phyloP scores from a whole-genome alignment of 2,329 filamentous ascomycete species.

The Penicillium decumbens region DNA sequence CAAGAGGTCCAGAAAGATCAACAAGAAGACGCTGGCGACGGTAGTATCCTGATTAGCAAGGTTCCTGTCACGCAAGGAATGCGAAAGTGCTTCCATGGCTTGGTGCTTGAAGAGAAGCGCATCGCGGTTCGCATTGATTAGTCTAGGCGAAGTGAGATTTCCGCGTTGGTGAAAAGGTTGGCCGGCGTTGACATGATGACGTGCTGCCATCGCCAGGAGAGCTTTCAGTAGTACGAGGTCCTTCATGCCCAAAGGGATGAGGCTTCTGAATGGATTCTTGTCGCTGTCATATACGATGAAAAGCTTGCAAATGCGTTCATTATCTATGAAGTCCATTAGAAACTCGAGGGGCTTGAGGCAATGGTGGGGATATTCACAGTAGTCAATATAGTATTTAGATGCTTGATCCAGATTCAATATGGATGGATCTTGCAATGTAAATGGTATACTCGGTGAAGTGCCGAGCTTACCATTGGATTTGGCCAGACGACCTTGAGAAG shows the following conservation, averaged over 20 bases:
- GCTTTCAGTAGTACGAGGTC: constrained; percentile 30
- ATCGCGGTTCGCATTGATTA: constrained; percentile 23
- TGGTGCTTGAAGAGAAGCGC: constrained; percentile 34
- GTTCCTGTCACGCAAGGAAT: constrained; percentile 13
- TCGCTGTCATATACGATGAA: constrained; percentile 35
- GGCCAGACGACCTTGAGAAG: neutral
- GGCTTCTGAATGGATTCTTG: constrained; percentile 31
- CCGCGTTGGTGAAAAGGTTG: constrained; percentile 21
- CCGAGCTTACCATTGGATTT: neutral
- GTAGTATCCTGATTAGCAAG: constrained; percentile 25
- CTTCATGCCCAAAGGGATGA: constrained; percentile 30
- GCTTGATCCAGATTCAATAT: constrained; percentile 5
- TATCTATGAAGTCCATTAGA: constrained; percentile 21
- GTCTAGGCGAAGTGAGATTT: constrained; percentile 2
- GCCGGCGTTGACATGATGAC: constrained; percentile 30
- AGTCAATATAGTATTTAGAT: constrained; percentile 33
- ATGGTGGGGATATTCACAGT: constrained; percentile 23
- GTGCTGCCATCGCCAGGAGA: constrained; percentile 33
- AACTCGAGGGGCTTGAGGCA: no score
- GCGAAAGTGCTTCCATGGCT: constrained; percentile 31
- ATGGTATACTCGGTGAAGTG: constrained; percentile 3
- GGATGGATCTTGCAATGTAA: constrained; percentile 15
- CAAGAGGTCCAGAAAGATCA: constrained; percentile 32
- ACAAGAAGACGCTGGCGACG: constrained; percentile 33
- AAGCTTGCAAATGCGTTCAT: constrained; percentile 35